Evolutionary conservation across 1,284 basidiomycete species (phyloP).

Genomic region (Ceratobasidium sp.): DNA sequence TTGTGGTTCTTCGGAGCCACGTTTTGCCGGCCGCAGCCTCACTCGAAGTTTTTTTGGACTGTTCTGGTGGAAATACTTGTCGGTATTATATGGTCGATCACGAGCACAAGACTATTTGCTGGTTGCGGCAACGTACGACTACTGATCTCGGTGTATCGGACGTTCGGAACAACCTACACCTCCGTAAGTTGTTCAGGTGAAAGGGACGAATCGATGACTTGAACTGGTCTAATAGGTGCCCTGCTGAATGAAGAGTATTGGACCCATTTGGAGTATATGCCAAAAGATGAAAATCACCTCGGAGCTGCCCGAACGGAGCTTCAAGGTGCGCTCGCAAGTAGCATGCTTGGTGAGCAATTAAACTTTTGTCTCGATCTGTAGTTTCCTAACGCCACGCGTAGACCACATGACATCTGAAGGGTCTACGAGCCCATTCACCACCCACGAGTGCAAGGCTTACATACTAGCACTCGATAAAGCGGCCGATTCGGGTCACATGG

Average conservation of each 20-base stretch:
- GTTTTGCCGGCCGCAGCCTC: constrained; percentile 12
- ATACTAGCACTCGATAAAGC: constrained; percentile 39
- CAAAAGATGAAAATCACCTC: constrained; percentile 40
- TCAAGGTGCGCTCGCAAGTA: constrained; percentile 34
- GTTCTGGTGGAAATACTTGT: constrained; percentile 25
- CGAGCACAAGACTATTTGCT: constrained; percentile 28
- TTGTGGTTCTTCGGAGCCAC: constrained; percentile 7
- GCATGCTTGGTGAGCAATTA: constrained; percentile 39
- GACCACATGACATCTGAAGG: constrained; percentile 48
- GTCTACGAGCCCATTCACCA: constrained; percentile 45
- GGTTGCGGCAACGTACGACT: constrained; percentile 32
- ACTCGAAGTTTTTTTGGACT: constrained; percentile 38
- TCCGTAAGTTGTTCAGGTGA: neutral
- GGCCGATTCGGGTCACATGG: constrained; percentile 38
- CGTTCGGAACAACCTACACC: constrained; percentile 17
- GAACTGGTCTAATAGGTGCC: constrained; percentile 38
- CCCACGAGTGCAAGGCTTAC: constrained; percentile 39
- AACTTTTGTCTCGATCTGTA: no score
- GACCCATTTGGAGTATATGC: constrained; percentile 47
- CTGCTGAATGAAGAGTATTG: constrained; percentile 47
- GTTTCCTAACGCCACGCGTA: neutral
- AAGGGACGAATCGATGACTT: neutral
- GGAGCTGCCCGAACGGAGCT: constrained; percentile 32
- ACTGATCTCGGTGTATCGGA: constrained; percentile 35
- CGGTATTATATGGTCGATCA: constrained; percentile 42